Evolutionary conservation across 2,329 filamentous ascomycete genomes (phyloP).

Genomic region (Fusarium avenaceum): DNA sequence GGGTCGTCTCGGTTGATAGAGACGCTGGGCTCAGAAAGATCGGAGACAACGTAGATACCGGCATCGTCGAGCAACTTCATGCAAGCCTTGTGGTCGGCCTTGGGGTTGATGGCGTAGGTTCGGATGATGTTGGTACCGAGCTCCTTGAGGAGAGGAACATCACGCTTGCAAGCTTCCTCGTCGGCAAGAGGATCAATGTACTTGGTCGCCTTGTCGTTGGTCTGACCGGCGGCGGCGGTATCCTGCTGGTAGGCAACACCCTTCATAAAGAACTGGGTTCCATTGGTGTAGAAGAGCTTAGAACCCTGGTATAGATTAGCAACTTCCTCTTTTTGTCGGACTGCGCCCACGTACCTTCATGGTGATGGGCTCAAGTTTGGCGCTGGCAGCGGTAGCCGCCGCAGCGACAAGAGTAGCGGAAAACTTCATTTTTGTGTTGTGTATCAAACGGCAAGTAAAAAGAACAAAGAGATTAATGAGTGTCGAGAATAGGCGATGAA

Average conservation of each 20-base stretch:
- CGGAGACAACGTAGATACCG: slow-evolving; percentile 95
- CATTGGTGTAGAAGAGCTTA: slow-evolving; percentile 90
- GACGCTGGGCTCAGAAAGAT: slow-evolving; percentile 82
- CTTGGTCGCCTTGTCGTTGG: slow-evolving; percentile 59
- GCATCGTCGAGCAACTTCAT: slow-evolving; percentile 86
- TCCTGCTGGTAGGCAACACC: slow-evolving; percentile 97
- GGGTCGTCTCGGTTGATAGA: slow-evolving; percentile 90
- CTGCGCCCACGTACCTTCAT: slow-evolving; percentile 71
- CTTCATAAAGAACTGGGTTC: slow-evolving; percentile 80
- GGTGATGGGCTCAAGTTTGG: slow-evolving; percentile 69
- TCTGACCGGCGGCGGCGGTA: slow-evolving; percentile 67
- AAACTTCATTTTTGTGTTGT: slow-evolving; percentile 52
- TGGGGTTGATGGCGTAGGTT: slow-evolving; percentile 92
- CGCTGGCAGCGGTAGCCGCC: slow-evolving; percentile 57
- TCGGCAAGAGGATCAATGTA: slow-evolving; percentile 90
- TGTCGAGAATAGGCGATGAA: slow-evolving; percentile 37
- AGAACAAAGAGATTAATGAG: slow-evolving; percentile 35
- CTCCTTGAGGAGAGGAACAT: slow-evolving; percentile 83
- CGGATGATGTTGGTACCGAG: slow-evolving; percentile 93
- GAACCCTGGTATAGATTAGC: slow-evolving; percentile 65
- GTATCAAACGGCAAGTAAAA: slow-evolving; percentile 36
- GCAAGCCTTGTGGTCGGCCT: slow-evolving; percentile 81
- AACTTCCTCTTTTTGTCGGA: neutral
- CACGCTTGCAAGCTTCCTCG: slow-evolving; percentile 78
- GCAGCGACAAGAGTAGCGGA: slow-evolving; percentile 58